phyloP scores from a whole-genome alignment of 1,284 basidiomycete species.

The Malassezia slooffiae region DNA sequence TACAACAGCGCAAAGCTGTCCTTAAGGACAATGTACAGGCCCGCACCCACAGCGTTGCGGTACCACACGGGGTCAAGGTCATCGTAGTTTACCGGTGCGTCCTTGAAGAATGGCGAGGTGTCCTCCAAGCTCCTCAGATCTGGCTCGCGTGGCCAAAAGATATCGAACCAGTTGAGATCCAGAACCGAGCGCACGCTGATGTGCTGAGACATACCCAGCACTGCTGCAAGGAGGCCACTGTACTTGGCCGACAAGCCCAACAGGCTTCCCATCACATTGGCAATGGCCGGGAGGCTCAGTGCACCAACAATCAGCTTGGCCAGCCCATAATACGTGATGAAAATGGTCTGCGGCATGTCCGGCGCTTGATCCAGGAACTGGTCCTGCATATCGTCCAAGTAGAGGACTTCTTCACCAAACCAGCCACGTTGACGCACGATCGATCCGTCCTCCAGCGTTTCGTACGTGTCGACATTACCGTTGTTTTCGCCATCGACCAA shows the following conservation, averaged over 20 bases:
- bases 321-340: conserved; percentile 24
- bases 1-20: conserved; percentile 26
- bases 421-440: background rate
- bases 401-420: background rate
- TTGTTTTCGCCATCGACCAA: conserved; percentile 21
- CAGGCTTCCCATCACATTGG: conserved; percentile 27
- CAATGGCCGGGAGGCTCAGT: conserved; percentile 30
- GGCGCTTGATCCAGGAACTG: conserved; percentile 11
- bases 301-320: conserved; percentile 28
- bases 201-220: conserved; percentile 21
- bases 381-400: conserved; percentile 10
- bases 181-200: background rate
- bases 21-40: conserved; percentile 30
- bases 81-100: no score
- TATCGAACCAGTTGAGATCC: conserved; percentile 4
- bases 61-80: conserved; percentile 40
- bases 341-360: conserved; percentile 20
- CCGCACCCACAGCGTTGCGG: conserved; percentile 32
- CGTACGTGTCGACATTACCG: conserved; percentile 9
- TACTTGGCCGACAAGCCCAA: conserved; percentile 17
- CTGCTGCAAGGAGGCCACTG: conserved; percentile 14
- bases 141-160: background rate
- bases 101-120: no score
- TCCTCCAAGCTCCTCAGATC: background rate
- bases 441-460: conserved; percentile 14